Percentiles rank a stretch among this genome's conserved stretches.
Conservation (phyloP, 2,329 filamentous ascomycete genomes). For the Diaporthe sp. region DNA sequence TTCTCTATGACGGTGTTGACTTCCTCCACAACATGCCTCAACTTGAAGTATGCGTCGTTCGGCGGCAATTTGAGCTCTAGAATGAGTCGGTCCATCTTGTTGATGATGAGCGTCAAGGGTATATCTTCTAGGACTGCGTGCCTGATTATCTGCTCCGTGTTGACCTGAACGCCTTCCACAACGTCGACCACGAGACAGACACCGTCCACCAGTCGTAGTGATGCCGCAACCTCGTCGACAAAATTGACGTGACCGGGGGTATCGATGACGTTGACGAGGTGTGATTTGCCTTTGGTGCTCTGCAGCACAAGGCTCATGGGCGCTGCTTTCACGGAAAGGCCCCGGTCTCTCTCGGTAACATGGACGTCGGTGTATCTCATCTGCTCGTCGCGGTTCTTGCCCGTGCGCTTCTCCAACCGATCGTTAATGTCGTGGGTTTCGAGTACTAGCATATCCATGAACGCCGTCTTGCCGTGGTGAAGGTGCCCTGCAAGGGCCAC, state of each 20-base stretch:
- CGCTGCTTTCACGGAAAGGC: slow-evolving; percentile 90
- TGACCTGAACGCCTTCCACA: slow-evolving; percentile 98
- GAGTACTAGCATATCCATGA: slow-evolving; percentile 97
- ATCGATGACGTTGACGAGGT: slow-evolving; percentile 94
- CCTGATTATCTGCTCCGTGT: slow-evolving; percentile 97
- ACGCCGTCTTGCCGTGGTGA: slow-evolving; percentile 97
- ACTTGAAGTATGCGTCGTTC: slow-evolving; percentile 97
- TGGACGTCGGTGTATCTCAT: slow-evolving; percentile 96
- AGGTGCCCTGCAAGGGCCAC: slow-evolving; percentile 92
- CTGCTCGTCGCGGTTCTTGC: slow-evolving; percentile 88
- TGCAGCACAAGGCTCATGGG: slow-evolving; percentile 95
- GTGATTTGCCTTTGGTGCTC: slow-evolving; percentile 91
- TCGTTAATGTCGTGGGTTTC: slow-evolving; percentile 92
- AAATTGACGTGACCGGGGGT: slow-evolving; percentile 99
- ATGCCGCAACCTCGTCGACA: slow-evolving; percentile 94
- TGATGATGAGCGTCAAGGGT: slow-evolving; percentile 90
- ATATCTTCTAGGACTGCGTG: slow-evolving; percentile 92
- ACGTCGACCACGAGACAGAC: slow-evolving; percentile 95
- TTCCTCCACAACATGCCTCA: slow-evolving; percentile 98
- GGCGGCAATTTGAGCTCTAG: slow-evolving; percentile 94
- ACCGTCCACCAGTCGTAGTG: slow-evolving; percentile 89
- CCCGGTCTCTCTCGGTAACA: slow-evolving; percentile 88
- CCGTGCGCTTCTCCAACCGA: slow-evolving; percentile 83
- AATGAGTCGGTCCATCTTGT: slow-evolving; percentile 97
- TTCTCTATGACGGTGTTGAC: slow-evolving; percentile 97